Evolutionary conservation across 331 rosid species (phyloP).

Genomic region (Prunus yedoensis): DNA sequence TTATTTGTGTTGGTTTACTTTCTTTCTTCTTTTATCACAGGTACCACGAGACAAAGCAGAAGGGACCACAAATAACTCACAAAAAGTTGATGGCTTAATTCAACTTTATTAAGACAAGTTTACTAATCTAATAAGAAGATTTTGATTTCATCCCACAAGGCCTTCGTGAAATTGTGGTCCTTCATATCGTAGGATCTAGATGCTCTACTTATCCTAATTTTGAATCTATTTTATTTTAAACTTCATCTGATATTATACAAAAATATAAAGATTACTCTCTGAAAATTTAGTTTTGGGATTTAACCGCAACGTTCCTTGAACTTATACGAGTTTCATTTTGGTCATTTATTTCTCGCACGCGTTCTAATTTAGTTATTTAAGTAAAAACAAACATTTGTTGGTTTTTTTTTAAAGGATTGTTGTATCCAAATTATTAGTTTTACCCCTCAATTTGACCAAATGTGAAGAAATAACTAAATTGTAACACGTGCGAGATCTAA

Average conservation of each 20-base stretch:
- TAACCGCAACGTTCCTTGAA: too few species aligned
- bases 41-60: conserved; percentile 18
- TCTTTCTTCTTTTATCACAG: conserved; percentile 16
- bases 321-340: too few species aligned
- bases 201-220: neutral
- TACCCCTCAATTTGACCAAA: too few species aligned
- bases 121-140: neutral
- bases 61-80: conserved; percentile 25
- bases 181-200: neutral
- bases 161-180: neutral
- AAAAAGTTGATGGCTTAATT: conserved; percentile 9
- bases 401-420: too few species aligned
- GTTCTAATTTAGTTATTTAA: too few species aligned
- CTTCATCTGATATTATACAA: neutral
- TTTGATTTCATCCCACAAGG: neutral
- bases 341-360: too few species aligned
- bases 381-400: too few species aligned
- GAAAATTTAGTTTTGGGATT: too few species aligned
- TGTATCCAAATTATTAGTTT: too few species aligned
- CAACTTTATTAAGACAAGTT: neutral
- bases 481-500: too few species aligned
- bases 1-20: neutral
- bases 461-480: too few species aligned
- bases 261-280: neutral
- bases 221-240: neutral